Percentiles rank a stretch among this genome's conserved stretches.
These are phyloP conservation scores for Babesia bovis DNA, from an alignment of 169 alveolate species.

Conservation along the genomic window DNA sequence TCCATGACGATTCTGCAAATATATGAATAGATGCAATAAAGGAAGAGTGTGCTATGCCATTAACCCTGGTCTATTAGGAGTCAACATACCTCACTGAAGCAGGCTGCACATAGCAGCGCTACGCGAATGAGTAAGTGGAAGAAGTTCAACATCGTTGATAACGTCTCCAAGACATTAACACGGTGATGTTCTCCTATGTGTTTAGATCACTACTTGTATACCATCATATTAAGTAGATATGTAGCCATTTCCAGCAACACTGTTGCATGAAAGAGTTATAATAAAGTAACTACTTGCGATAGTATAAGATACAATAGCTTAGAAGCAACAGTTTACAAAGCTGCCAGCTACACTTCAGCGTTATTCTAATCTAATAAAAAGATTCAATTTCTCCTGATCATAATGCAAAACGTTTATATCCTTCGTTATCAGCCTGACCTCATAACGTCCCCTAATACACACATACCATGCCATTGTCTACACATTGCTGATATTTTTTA, in stretches of 20 bases:
- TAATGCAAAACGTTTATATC: too few species aligned
- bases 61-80: too few species aligned
- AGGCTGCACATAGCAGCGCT: conserved; percentile 10
- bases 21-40: neutral
- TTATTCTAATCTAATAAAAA: too few species aligned
- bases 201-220: neutral
- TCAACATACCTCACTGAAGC: neutral
- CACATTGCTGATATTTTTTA: too few species aligned
- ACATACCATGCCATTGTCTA: too few species aligned
- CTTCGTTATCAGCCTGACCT: neutral
- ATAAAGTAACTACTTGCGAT: too few species aligned
- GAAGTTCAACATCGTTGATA: neutral
- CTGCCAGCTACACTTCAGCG: too few species aligned
- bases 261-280: too few species aligned
- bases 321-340: too few species aligned
- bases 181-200: neutral
- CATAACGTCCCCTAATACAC: neutral
- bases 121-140: neutral
- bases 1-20: neutral
- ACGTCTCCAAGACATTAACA: conserved; percentile 11
- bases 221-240: neutral
- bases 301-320: too few species aligned
- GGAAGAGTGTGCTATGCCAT: too few species aligned
- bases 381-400: too few species aligned
- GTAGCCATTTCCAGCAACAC: neutral